Percentiles rank a stretch among this genome's conserved stretches.
phyloP scores from a whole-genome alignment of 176 grass and related monocot genomes.

The Triticum dicoccoides region DNA sequence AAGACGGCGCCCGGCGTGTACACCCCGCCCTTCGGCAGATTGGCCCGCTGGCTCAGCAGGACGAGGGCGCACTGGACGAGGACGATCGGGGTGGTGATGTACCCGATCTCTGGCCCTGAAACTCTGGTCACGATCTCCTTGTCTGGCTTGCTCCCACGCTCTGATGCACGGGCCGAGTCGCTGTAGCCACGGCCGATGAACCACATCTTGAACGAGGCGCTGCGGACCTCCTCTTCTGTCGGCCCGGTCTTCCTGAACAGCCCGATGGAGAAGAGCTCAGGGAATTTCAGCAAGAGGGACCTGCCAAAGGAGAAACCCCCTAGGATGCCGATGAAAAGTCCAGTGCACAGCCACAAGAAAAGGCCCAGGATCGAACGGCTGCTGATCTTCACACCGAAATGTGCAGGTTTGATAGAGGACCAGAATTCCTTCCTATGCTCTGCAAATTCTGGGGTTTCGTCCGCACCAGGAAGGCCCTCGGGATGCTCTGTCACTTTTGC shows the following conservation, averaged over 20 bases:
- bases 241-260: slow-evolving; percentile 67
- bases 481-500: slow-evolving; percentile 55
- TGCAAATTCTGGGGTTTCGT: slow-evolving; percentile 43
- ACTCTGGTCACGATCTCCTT: slow-evolving; percentile 75
- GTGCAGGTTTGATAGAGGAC: slow-evolving; percentile 69
- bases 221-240: slow-evolving; percentile 72
- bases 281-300: slow-evolving; percentile 75
- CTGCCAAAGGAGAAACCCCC: slow-evolving; percentile 56
- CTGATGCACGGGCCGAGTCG: slow-evolving; percentile 13
- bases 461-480: slow-evolving; percentile 54
- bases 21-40: slow-evolving; percentile 76
- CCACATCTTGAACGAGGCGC: slow-evolving; percentile 91
- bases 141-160: slow-evolving; percentile 53
- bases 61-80: slow-evolving; percentile 74
- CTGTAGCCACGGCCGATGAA: slow-evolving; percentile 68
- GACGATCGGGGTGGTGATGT: slow-evolving; percentile 69
- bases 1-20: slow-evolving; percentile 63
- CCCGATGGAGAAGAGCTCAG: slow-evolving; percentile 65
- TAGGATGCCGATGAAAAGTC: slow-evolving; percentile 58
- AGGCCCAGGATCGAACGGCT: slow-evolving; percentile 56
- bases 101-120: slow-evolving; percentile 74
- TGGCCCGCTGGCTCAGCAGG: slow-evolving; percentile 58
- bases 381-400: slow-evolving; percentile 74
- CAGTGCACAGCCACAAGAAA: slow-evolving; percentile 41
- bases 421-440: slow-evolving; percentile 62